A percentile compares a stretch with the other conserved stretches of the same genome.
phyloP scores from a whole-genome alignment of 2,329 filamentous ascomycete species.

The Ceratocystis eucalypticola region DNA sequence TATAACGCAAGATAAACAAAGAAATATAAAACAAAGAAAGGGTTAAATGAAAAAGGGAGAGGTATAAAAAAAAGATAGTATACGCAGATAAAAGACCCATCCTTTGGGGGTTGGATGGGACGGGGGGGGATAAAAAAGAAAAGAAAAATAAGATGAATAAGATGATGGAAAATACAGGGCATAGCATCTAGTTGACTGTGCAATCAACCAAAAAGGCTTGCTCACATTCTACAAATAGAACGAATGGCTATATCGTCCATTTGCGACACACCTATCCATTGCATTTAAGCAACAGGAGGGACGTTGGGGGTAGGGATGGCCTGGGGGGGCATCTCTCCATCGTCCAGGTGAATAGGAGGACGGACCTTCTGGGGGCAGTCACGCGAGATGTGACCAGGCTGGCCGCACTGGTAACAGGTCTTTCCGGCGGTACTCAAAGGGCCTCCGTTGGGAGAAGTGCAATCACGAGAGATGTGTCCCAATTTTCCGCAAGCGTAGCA shows the following conservation, averaged over 20 bases:
- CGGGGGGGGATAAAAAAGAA: background rate
- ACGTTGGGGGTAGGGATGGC: slow-evolving; percentile 8
- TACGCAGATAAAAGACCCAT: slow-evolving; percentile 5
- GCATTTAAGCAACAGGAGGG: slow-evolving; percentile 28
- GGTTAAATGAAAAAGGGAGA: slow-evolving; percentile 10
- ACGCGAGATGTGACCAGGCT: slow-evolving; percentile 89
- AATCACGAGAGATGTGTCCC: slow-evolving; percentile 85
- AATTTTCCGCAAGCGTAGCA: slow-evolving; percentile 96
- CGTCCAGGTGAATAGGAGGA: slow-evolving; percentile 12
- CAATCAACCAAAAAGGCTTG: background rate
- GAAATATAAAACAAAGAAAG: slow-evolving; percentile 12
- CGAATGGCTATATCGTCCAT: slow-evolving; percentile 8
- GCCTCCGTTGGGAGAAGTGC: slow-evolving; percentile 90
- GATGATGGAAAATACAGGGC: slow-evolving; percentile 1
- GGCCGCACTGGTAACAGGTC: slow-evolving; percentile 96
- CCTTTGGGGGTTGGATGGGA: background rate
- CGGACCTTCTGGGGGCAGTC: slow-evolving; percentile 70
- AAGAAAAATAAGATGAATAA: slow-evolving; percentile 5
- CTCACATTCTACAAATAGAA: background rate
- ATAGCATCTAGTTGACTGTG: background rate
- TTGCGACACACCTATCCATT: background rate
- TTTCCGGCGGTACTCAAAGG: slow-evolving; percentile 92
- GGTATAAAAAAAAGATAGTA: slow-evolving; percentile 12
- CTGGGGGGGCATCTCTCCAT: background rate
- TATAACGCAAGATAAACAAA: slow-evolving; percentile 10